phyloP scores from a whole-genome alignment of 1,284 basidiomycete genomes.

The Anthracocystis panici-leucophaei region DNA sequence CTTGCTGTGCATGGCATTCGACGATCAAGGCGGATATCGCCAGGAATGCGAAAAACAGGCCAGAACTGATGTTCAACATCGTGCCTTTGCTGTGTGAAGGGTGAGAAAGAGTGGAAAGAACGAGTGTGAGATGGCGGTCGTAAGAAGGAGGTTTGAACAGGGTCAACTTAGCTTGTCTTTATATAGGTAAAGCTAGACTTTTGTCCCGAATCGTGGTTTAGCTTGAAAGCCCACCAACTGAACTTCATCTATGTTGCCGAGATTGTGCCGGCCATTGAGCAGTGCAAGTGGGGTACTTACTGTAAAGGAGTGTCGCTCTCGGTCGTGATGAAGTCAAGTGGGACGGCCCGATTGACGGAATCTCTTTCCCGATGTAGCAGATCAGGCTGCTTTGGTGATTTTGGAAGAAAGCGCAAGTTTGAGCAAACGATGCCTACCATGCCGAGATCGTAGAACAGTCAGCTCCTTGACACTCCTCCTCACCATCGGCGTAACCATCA shows the following conservation, averaged over 20 bases:
- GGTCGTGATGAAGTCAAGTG: constrained; percentile 14
- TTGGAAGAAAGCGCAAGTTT: background rate
- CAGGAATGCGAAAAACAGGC: background rate
- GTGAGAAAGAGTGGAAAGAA: background rate
- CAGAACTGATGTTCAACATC: constrained; percentile 4
- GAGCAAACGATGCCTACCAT: background rate
- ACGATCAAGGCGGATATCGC: background rate
- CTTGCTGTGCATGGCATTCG: constrained; percentile 1
- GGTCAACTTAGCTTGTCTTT: background rate
- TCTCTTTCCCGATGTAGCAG: constrained; percentile 5
- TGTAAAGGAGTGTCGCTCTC: constrained; percentile 9
- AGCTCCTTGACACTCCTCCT: background rate
- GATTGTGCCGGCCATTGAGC: background rate
- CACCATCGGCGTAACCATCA: background rate
- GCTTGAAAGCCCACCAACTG: constrained; percentile 2
- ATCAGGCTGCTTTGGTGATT: background rate
- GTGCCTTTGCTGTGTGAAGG: background rate
- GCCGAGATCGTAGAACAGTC: background rate
- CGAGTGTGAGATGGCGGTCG: constrained; percentile 5
- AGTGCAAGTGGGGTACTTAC: too few species aligned
- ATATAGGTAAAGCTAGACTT: background rate
- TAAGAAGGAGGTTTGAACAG: background rate
- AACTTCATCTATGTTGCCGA: constrained; percentile 4
- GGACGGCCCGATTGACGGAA: constrained; percentile 7
- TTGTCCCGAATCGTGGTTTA: background rate